Base-by-base conservation (phyloP, 208 protist species). In the Tetramitus jugosus region DNA sequence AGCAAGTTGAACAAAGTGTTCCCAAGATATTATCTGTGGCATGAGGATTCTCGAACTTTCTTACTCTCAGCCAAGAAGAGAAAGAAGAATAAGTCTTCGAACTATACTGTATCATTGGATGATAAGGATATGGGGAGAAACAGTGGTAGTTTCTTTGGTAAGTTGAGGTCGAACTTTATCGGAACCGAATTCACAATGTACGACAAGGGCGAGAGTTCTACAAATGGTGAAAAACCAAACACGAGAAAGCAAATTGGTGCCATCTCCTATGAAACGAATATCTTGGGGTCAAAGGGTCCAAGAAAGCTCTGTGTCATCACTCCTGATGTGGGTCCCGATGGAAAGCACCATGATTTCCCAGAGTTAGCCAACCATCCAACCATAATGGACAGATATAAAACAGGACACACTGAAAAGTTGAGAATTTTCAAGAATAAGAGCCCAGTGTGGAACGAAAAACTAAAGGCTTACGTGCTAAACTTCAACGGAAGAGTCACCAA, bases 401-500 rank as follows among this genome's bases (percentile, higher is more conserved):
- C 46, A 52, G n/a, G 26, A 76, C 77, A n/a, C 35, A 76, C 14
- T 20, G 53, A 82, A 10, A 67, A 49, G 7, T 79, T 39, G 68
- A 84, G 29, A 60, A 86, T 53, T 10, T 76, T 92, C 1, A 49
- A 84, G 53, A 92, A 90, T 80, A 92, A 90, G 76, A 26, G 56
- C 45, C 88, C 87, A 14, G 76, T 76, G 60, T 92, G 89, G 89
- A 89, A 86, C 68, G 80, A 87, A 78, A 68, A 81, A 80, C 45
- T 79, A 10, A 69, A 87, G 60, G 82, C 87, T 23, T 92, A 89
- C 77, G 83, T 90, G 14, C 78, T 92, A 14, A 90, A 92, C 76
- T 92, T 92, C 76, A 78, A 85, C 39, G 87, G 89, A 14, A 82
- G 89, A 52, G 89, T 92, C 17, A 91, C 86, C 40, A 65, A 84